These are phyloP conservation scores for Lepidium didymum DNA, from an alignment of 345 rosid genomes.

Conservation along the genomic window DNA sequence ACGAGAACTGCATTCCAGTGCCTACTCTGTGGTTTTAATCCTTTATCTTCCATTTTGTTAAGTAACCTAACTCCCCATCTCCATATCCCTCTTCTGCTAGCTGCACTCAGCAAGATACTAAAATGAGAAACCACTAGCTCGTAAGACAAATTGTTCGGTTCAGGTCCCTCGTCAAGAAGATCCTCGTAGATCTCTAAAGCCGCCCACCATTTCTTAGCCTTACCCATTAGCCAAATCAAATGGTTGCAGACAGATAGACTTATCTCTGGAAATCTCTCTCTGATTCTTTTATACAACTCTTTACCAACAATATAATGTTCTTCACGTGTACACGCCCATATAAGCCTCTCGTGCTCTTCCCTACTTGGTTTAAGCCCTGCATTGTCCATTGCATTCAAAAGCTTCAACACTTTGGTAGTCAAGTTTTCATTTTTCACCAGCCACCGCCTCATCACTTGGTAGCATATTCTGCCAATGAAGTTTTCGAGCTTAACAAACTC, in stretches of 20 bases:
- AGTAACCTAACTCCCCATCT: conserved; percentile 77
- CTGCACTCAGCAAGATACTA: conserved; percentile 60
- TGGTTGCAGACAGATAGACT: conserved; percentile 93
- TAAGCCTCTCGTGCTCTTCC: conserved; percentile 70
- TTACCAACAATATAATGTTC: conserved; percentile 63
- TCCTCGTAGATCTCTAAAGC: conserved; percentile 93
- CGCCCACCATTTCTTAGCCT: conserved; percentile 96
- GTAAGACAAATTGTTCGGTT: conserved; percentile 65
- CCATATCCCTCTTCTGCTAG: conserved; percentile 81
- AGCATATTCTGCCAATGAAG: conserved; percentile 61
- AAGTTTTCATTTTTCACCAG: conserved; percentile 48
- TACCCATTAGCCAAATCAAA: conserved; percentile 91
- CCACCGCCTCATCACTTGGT: conserved; percentile 85
- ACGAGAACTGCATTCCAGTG: conserved; percentile 87
- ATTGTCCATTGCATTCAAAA: conserved; percentile 60
- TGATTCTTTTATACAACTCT: conserved; percentile 63
- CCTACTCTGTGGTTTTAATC: conserved; percentile 68
- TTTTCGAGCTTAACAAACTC: conserved; percentile 64
- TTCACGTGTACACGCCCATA: conserved; percentile 90
- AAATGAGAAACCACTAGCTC: conserved; percentile 77
- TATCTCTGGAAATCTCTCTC: conserved; percentile 51
- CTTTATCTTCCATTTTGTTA: conserved; percentile 84
- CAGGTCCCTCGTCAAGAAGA: conserved; percentile 77
- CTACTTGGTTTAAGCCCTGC: conserved; percentile 44
- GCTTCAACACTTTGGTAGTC: conserved; percentile 52